Conservation (phyloP, 805 yeast genomes). For the Myxozyma neglecta region DNA sequence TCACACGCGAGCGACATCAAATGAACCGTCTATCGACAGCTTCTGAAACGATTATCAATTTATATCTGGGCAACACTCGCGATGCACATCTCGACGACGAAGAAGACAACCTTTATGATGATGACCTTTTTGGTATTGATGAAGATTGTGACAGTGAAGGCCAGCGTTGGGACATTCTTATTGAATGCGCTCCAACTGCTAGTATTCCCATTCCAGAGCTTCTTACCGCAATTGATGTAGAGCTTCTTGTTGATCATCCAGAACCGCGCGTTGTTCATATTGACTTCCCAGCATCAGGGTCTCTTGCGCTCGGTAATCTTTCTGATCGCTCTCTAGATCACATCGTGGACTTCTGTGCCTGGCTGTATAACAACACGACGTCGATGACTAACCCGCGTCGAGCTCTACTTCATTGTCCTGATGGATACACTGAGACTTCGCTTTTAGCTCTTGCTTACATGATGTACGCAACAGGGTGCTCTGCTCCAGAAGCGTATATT, state of each 20-base stretch:
- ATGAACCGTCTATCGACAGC: slow-evolving; percentile 82
- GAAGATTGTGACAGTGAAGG: not conserved
- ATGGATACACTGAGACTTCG: slow-evolving; percentile 91
- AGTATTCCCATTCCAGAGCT: slow-evolving; percentile 15
- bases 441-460: slow-evolving; percentile 68
- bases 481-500: slow-evolving; percentile 64
- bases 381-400: slow-evolving; percentile 31
- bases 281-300: slow-evolving; percentile 80
- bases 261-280: slow-evolving; percentile 25
- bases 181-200: slow-evolving; percentile 40
- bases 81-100: slow-evolving; percentile 47
- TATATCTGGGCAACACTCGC: slow-evolving; percentile 83
- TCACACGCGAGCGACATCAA: slow-evolving; percentile 76
- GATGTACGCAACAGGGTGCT: slow-evolving; percentile 63
- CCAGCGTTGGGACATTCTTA: slow-evolving; percentile 39
- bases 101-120: slow-evolving; percentile 9
- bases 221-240: slow-evolving; percentile 23
- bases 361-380: slow-evolving; percentile 47
- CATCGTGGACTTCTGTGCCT: slow-evolving; percentile 67
- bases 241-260: slow-evolving; percentile 1
- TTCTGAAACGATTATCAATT: slow-evolving; percentile 52
- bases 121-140: slow-evolving; percentile 1
- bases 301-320: slow-evolving; percentile 72
- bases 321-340: slow-evolving; percentile 60
- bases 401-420: slow-evolving; percentile 71